Evolutionary conservation across 2,329 filamentous ascomycete species (phyloP), one percentile per base, ranked within the genome.

Genomic region (Scedosporium dehoogii): DNA sequence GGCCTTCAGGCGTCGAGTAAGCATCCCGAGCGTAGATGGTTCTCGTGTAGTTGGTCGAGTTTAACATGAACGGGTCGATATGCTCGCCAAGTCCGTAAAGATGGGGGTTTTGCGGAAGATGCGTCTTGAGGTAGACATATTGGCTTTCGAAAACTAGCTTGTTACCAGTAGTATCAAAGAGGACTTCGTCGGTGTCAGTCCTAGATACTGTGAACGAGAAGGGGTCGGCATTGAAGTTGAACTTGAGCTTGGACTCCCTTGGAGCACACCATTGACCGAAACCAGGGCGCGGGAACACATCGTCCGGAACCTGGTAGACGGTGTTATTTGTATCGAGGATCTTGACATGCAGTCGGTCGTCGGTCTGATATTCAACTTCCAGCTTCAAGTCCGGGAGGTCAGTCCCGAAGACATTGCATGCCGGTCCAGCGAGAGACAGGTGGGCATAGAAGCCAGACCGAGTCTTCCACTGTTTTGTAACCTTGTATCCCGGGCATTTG

Each of bases 11-110:
- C 0, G 85, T 76, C 3, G 73, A 72, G 65, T 85, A 87, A 0
- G 86, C 76, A 72, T 90, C 88, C 27, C 85, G 79, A 51, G 83
- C 84, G 82, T 86, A 89, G 3, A 90, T 70, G 0, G 86, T 88
- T 46, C 89, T 83, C 41, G 83, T 85, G 71, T 90, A 90, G 71
- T 87, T 81, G 33, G 80, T 84, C 0, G 82, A 87, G 63, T 84
- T 84, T 61, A 91, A 75, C 56, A 81, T 80, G 69, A 90, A 84
- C 6, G 83, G 77, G 67, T 91, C 88, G 1, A 82, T 85, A 70
- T 90, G 86, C 73, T 92, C 89, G 41, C 89, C 89, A 3, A 92
- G 78, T 1, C 89, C 89, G 70, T 92, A 92, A 6, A 92, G 75
- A 68, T 88, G 85, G 0, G 88, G 86, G 62, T 85, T 75, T 1